Evolutionary conservation across 345 rosid species (phyloP).

Genomic region (Hevea brasiliensis): DNA sequence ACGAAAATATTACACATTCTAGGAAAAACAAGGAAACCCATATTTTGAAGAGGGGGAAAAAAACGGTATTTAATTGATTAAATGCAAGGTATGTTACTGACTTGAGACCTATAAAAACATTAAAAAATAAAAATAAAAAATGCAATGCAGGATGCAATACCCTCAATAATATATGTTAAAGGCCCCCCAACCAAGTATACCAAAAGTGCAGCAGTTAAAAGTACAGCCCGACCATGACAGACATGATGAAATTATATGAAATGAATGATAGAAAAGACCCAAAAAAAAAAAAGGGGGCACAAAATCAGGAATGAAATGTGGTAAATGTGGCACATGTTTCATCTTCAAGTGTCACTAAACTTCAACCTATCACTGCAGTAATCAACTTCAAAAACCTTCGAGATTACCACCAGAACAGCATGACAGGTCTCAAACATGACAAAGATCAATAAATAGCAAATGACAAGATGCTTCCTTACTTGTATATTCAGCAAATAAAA

Average conservation of each 20-base stretch:
- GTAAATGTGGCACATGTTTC: slow-evolving; percentile 20
- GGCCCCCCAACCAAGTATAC: slow-evolving; percentile 25
- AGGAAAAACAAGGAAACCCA: not conserved
- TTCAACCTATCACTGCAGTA: slow-evolving; percentile 12
- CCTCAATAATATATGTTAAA: slow-evolving; percentile 30
- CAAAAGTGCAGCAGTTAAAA: slow-evolving; percentile 7
- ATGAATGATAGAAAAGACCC: not conserved
- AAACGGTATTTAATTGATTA: slow-evolving; percentile 20
- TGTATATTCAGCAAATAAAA: slow-evolving; percentile 1
- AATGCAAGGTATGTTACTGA: slow-evolving; percentile 38
- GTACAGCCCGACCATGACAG: slow-evolving; percentile 28
- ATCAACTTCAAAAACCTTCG: slow-evolving; percentile 15
- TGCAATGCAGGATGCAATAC: slow-evolving; percentile 39
- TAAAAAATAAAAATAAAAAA: slow-evolving; percentile 20
- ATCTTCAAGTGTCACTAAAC: slow-evolving; percentile 24
- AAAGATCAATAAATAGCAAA: not conserved
- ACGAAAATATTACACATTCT: slow-evolving; percentile 26
- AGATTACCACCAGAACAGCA: not conserved
- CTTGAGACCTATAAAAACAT: slow-evolving; percentile 20
- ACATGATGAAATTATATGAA: slow-evolving; percentile 22
- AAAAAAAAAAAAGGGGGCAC: not conserved
- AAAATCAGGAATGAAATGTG: slow-evolving; percentile 19
- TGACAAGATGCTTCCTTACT: slow-evolving; percentile 14
- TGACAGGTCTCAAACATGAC: not conserved
- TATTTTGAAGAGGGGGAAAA: not conserved